Evolutionary conservation across 164 flowering plant species (phyloP), one percentile per base, ranked within the genome.

Genomic region (Nymphaea colorata): DNA sequence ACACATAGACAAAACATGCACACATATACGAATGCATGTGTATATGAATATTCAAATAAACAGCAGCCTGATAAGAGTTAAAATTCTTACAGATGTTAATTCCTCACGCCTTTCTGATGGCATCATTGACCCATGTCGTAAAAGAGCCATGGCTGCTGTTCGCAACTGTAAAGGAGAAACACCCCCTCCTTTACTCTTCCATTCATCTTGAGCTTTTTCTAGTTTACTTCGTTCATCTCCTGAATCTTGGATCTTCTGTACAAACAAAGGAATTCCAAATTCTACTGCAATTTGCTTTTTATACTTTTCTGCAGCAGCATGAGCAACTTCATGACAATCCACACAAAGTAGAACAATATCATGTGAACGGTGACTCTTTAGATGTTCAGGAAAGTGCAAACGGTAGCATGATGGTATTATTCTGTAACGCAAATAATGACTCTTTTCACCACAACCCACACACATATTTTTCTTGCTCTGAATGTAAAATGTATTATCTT

Each of bases 361-460:
- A 84, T 95, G 99, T 77, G 99, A 95, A 25, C 98, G 86, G 65
- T 95, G 99, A 68, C 99, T 95, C 79, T 95, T 95, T 77, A 95
- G 76, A 79, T 88, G 98, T 86, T 95, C 98, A 3, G 99, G 99
- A 62, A 95, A 95, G 74, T 92, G 98, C 72, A 90, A 67, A 77
- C 99, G 87, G 78, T 95, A 95, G 84, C 99, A 95, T n/a, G 99
- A 95, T 8, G 99, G 99, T 73, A 95, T 88, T 25, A 95, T 81
- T 62, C 99, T 79, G 76, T 95, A 91, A 3, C 98, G 93, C 43
- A 95, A 76, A 68, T 95, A 95, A 77, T 95, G 99, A 70, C 84
- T 84, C 65, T 83, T 75, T 84, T 90, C 94, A 53, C 99, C 99
- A 77, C 99, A 95, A 6, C 99, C 87, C 64, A 95, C 99, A 77